These are phyloP conservation scores for Fragilariopsis cylindrus DNA, from an alignment of 108 stramenopile species.

Conservation along the genomic window DNA sequence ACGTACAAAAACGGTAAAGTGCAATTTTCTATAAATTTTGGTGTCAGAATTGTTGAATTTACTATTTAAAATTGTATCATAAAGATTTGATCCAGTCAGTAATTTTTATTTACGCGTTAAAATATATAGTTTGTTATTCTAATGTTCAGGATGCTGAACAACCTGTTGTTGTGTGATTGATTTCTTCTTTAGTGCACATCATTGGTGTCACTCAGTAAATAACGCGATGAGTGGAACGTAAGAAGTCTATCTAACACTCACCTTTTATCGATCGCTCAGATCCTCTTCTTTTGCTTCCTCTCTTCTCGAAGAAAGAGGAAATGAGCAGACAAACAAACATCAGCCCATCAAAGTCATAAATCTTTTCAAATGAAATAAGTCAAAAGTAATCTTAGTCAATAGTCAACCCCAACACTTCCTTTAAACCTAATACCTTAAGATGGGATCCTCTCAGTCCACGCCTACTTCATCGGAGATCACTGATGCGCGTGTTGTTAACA, in stretches of 20 bases:
- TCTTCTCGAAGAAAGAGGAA: not conserved
- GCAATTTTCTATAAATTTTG: no score
- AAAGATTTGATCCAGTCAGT: no score
- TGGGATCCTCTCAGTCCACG: constrained; percentile 56
- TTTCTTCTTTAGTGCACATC: not conserved
- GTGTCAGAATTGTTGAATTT: no score
- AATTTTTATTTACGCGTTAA: no score
- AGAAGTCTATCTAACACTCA: not conserved
- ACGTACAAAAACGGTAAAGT: no score
- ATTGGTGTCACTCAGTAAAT: not conserved
- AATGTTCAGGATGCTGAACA: no score
- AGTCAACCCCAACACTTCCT: constrained; percentile 30
- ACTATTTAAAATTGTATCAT: no score
- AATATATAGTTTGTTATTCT: no score
- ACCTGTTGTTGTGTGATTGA: no score
- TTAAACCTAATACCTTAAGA: constrained; percentile 24
- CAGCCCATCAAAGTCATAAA: not conserved
- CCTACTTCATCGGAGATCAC: constrained; percentile 44
- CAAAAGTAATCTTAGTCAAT: constrained; percentile 29
- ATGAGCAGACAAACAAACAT: no score
- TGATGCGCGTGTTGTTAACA: not conserved
- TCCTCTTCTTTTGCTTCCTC: not conserved
- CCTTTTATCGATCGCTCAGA: not conserved
- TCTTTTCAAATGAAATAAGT: constrained; percentile 4
- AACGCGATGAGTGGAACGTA: constrained; percentile 2